Base-by-base conservation (phyloP, 768 basidiomycete species). In the Psilocybe sp. region DNA sequence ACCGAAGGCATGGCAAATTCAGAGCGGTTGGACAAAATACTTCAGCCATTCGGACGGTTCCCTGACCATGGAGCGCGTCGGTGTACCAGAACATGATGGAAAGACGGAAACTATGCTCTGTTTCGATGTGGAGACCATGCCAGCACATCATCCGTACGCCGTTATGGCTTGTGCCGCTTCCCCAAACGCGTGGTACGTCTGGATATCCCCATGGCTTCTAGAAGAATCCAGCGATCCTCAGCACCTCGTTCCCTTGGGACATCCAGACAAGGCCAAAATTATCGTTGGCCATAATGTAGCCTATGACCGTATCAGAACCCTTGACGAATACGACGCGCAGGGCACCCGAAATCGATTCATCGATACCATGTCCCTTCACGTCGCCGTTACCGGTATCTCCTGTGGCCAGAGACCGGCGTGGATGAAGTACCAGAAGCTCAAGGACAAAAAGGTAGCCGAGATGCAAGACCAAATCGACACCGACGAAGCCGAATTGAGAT, bases 51-150 rank as follows among this genome's bases (percentile, higher is more conserved):
- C 77, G 1, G 92, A 96, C 59, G 95, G 94, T 1, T 83, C 85
- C 16, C 82, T 85, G 59, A 87, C 84, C 66, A 78, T 75, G 60
- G 86, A 92, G 60, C 78, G 80, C 9, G 87, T 95, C 46, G 72
- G 80, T 2, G 83, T 72, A 59, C 88, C 87, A 0, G 75, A 75
- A 47, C 82, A 85, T 46, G 71, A 82, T 36, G 84, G 82, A 2
- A 73, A 77, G 52, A 69, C 80, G 0, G 91, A 92, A 62, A 70
- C 83, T 38, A 76, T 88, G 76, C 79, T 98, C 55, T 79, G 82
- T 9, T 97, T 98, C 60, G 97, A 99, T 64, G 90, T 98, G 47
- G 95, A 99, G 69, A 93, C 91, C 0, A 79, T 98, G 77, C 90
- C 90, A 1, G 80, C 81, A 20, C 81, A 90, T 61, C 80, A 89